A percentile compares a stretch with the other conserved stretches of the same genome.
Conservation (phyloP, 768 basidiomycete genomes). For the Rhodotorula paludigena region DNA sequence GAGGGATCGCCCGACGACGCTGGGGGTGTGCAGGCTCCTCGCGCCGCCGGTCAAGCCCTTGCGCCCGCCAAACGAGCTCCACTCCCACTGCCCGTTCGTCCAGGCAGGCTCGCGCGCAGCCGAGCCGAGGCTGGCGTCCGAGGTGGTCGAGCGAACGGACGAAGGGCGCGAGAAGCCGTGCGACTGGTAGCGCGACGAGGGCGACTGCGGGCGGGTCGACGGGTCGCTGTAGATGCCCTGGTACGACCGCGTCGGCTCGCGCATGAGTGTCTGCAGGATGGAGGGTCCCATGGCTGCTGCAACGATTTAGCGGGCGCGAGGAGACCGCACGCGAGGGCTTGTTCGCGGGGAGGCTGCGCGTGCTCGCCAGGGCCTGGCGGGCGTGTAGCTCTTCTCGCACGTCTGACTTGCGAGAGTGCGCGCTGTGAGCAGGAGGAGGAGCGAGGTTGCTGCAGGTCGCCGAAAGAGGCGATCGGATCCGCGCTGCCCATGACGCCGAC, state of each 20-base stretch:
- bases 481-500: no score
- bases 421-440: no score
- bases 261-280: conserved; percentile 21
- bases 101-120: not conserved
- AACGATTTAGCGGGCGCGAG: no score
- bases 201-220: conserved; percentile 8
- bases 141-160: conserved; percentile 12
- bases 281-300: conserved; percentile 9
- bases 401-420: no score
- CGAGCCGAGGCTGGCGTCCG: not conserved
- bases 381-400: no score
- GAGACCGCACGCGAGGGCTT: no score
- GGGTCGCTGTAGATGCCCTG: conserved; percentile 17
- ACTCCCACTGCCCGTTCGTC: conserved; percentile 28
- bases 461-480: no score
- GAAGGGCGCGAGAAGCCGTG: not conserved
- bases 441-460: no score
- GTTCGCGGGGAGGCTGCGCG: no score
- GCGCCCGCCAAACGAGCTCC: conserved; percentile 23
- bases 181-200: not conserved
- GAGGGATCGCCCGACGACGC: conserved; percentile 16
- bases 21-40: conserved; percentile 13
- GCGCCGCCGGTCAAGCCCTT: conserved; percentile 25
- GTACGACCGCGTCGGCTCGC: conserved; percentile 26
- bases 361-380: no score